Conservation (phyloP, 345 rosid species). For the Adansonia digitata region DNA sequence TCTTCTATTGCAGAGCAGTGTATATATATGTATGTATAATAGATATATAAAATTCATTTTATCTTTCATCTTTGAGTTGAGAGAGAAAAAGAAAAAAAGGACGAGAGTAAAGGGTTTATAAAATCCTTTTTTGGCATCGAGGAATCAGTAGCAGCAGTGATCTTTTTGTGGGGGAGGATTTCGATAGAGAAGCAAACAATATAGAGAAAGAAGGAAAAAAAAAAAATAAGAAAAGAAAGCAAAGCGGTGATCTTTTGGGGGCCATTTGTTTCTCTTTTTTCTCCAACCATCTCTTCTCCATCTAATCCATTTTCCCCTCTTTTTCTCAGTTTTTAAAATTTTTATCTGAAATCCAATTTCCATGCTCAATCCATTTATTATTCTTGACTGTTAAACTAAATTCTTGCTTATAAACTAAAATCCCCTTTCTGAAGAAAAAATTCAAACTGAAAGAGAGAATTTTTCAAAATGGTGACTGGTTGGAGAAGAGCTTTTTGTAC, state of each 20-base stretch:
- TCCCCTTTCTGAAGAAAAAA: background rate
- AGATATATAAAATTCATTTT: background rate
- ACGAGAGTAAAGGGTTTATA: background rate
- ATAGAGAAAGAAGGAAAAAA: background rate
- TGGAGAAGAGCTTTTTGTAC: conserved; percentile 85
- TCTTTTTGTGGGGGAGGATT: conserved; percentile 11
- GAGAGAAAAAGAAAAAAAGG: too few species aligned
- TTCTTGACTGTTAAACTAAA: background rate
- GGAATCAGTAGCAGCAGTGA: conserved; percentile 4
- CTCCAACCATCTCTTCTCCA: background rate
- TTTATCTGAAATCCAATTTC: background rate
- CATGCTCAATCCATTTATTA: conserved; percentile 10
- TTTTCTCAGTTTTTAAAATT: background rate
- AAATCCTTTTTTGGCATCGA: conserved; percentile 3
- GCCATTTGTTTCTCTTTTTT: background rate
- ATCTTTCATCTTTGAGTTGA: background rate
- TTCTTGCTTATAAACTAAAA: background rate
- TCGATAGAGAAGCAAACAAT: conserved; percentile 2
- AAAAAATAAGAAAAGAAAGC: background rate
- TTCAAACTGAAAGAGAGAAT: conserved; percentile 15
- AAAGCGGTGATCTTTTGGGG: background rate
- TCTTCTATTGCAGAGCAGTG: background rate
- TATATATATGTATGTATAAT: background rate
- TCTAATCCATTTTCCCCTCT: background rate
- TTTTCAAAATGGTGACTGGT: conserved; percentile 56